Percentiles rank a stretch among this genome's conserved stretches.
Conservation (phyloP, 306 rosid genomes). For the Ceratonia siliqua region DNA sequence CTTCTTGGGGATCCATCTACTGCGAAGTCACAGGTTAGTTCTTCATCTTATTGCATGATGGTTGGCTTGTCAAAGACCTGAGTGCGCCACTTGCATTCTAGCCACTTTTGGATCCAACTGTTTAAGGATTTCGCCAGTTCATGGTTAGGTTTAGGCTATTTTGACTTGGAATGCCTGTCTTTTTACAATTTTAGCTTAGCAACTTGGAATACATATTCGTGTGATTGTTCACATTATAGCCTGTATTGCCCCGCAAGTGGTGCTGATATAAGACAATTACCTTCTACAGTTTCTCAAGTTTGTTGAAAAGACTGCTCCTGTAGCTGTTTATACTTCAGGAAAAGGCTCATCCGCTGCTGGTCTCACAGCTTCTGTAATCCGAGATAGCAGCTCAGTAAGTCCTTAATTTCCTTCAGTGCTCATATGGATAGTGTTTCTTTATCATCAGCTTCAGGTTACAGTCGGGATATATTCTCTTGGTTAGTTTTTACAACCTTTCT, state of each 20-base stretch:
- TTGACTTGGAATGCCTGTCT: slow-evolving; percentile 6
- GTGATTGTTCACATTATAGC: slow-evolving; percentile 13
- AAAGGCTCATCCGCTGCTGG: slow-evolving; percentile 99
- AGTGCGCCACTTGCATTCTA: not conserved
- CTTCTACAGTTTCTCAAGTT: slow-evolving; percentile 85
- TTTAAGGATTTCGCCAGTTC: slow-evolving; percentile 12
- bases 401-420: slow-evolving; percentile 32
- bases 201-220: not conserved
- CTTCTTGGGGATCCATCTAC: slow-evolving; percentile 99
- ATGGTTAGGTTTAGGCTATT: not conserved
- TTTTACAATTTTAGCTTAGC: not conserved
- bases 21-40: slow-evolving; percentile 88
- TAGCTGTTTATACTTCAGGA: slow-evolving; percentile 97
- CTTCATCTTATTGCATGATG: slow-evolving; percentile 1
- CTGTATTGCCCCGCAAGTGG: slow-evolving; percentile 4
- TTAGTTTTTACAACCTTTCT: not conserved
- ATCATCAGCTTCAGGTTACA: slow-evolving; percentile 24
- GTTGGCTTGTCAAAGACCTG: slow-evolving; percentile 22
- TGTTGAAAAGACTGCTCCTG: slow-evolving; percentile 95
- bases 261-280: slow-evolving; percentile 38
- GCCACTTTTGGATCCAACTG: not conserved
- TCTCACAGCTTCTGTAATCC: slow-evolving; percentile 94
- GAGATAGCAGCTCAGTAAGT: slow-evolving; percentile 84
- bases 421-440: not conserved
- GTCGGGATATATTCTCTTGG: slow-evolving; percentile 1